phyloP scores from a whole-genome alignment of 805 yeast genomes.

The Hanseniaspora nectarophila region DNA sequence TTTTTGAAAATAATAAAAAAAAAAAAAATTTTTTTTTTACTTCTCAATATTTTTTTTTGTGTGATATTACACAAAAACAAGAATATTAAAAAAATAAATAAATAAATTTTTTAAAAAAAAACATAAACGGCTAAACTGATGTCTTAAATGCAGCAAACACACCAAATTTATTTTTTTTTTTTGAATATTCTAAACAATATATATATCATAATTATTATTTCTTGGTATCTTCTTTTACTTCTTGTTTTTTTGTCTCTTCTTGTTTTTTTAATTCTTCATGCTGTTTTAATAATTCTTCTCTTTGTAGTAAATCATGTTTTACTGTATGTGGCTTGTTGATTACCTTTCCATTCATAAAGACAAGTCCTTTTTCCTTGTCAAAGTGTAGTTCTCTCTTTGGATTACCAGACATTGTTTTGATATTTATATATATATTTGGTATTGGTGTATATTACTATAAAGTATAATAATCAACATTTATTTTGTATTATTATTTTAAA shows the following conservation, averaged over 20 bases:
- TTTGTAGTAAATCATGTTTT: not conserved
- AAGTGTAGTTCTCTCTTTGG: not conserved
- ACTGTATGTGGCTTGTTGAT: slow-evolving; percentile 13
- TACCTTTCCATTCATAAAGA: not conserved
- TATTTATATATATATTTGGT: too few relatives aligned
- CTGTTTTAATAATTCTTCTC: too few relatives aligned
- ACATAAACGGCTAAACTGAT: not conserved
- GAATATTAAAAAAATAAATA: not conserved
- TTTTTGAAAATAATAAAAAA: too few relatives aligned
- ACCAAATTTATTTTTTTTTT: not conserved
- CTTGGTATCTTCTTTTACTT: not conserved
- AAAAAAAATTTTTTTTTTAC: too few relatives aligned
- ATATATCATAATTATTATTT: not conserved
- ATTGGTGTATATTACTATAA: too few relatives aligned
- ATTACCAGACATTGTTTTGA: not conserved
- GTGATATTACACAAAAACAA: not conserved
- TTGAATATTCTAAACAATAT: not conserved
- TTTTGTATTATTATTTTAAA: too few relatives aligned
- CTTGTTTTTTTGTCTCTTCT: not conserved
- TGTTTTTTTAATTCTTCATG: too few relatives aligned
- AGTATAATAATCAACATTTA: too few relatives aligned
- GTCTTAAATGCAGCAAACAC: too few relatives aligned
- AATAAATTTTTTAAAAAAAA: not conserved
- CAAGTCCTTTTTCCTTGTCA: not conserved
- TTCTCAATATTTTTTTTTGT: not conserved